phyloP scores from a whole-genome alignment of 1,284 basidiomycete species.

The Trichosporon faecale region DNA sequence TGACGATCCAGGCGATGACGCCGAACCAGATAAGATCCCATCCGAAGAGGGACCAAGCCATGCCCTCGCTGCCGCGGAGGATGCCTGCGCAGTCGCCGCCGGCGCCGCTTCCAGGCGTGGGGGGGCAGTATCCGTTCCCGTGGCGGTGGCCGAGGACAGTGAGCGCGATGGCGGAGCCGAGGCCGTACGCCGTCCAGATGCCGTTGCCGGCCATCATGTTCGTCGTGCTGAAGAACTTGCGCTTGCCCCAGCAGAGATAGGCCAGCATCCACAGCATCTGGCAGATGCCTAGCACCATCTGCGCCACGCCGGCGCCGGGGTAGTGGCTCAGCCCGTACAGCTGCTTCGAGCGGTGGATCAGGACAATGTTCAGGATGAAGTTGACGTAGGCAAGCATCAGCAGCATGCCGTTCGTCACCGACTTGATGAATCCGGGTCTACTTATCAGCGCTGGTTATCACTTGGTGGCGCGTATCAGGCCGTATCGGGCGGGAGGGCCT shows the following conservation, averaged over 20 bases:
- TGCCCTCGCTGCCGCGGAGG: slow-evolving; percentile 25
- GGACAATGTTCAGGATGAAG: slow-evolving; percentile 33
- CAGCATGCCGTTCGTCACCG: not conserved
- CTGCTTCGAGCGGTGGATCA: slow-evolving; percentile 26
- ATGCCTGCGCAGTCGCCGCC: slow-evolving; percentile 34
- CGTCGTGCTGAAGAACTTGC: slow-evolving; percentile 25
- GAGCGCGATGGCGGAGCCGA: slow-evolving; percentile 30
- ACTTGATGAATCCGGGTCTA: slow-evolving; percentile 3
- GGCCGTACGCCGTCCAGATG: slow-evolving; percentile 30
- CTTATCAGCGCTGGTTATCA: no score
- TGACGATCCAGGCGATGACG: not conserved
- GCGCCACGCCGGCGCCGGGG: slow-evolving; percentile 32
- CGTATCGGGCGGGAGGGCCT: no score
- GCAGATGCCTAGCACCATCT: slow-evolving; percentile 29
- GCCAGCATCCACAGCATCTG: slow-evolving; percentile 26
- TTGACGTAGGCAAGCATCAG: slow-evolving; percentile 18
- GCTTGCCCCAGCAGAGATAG: slow-evolving; percentile 19
- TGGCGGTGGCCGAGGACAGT: slow-evolving; percentile 25
- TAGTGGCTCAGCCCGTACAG: slow-evolving; percentile 20
- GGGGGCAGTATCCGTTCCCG: not conserved
- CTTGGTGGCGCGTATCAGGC: not conserved
- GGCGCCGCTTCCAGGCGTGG: slow-evolving; percentile 19
- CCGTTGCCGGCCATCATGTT: slow-evolving; percentile 22
- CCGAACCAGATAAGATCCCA: slow-evolving; percentile 30
- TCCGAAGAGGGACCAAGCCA: slow-evolving; percentile 17